Percentiles rank a stretch among this genome's conserved stretches.
These are phyloP conservation scores for Dujonia santamariae DNA, from an alignment of 1,139 yeast species.

Conservation along the genomic window DNA sequence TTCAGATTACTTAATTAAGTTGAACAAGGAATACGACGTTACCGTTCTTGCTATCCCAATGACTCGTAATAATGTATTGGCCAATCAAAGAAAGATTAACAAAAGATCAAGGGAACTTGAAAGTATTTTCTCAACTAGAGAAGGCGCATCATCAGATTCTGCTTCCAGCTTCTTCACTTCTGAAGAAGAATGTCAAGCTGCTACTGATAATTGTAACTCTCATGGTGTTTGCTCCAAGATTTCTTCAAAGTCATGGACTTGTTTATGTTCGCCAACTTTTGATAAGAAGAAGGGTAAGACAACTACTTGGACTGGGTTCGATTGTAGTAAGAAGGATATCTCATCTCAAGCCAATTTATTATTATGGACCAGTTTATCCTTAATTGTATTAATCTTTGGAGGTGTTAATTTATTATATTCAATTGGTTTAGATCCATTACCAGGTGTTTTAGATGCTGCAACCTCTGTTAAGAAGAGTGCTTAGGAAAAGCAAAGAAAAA, in stretches of 20 bases:
- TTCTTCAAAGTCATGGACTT: slow-evolving; percentile 47
- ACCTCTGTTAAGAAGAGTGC: slow-evolving; percentile 37
- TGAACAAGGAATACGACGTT: slow-evolving; percentile 29
- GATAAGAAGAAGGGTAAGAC: slow-evolving; percentile 47
- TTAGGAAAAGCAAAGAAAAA: background rate
- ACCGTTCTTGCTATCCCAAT: slow-evolving; percentile 29
- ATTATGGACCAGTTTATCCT: slow-evolving; percentile 59
- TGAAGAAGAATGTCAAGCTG: slow-evolving; percentile 50
- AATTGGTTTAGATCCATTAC: slow-evolving; percentile 60
- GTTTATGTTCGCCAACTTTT: slow-evolving; percentile 54
- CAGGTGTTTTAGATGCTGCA: slow-evolving; percentile 66
- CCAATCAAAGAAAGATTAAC: slow-evolving; percentile 8
- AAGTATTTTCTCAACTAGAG: slow-evolving; percentile 16
- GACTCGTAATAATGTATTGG: slow-evolving; percentile 1
- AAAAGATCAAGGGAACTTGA: slow-evolving; percentile 27
- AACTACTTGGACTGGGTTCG: slow-evolving; percentile 63
- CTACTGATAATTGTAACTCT: slow-evolving; percentile 56
- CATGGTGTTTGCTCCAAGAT: slow-evolving; percentile 58
- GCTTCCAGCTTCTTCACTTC: slow-evolving; percentile 40
- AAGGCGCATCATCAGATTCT: slow-evolving; percentile 13
- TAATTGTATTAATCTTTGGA: slow-evolving; percentile 43
- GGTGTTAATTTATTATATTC: slow-evolving; percentile 53
- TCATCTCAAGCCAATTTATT: slow-evolving; percentile 63
- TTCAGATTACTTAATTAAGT: slow-evolving; percentile 25
- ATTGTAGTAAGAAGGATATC: slow-evolving; percentile 66